Evolutionary conservation across 345 rosid species (phyloP).

Genomic region (Passiflora organensis): DNA sequence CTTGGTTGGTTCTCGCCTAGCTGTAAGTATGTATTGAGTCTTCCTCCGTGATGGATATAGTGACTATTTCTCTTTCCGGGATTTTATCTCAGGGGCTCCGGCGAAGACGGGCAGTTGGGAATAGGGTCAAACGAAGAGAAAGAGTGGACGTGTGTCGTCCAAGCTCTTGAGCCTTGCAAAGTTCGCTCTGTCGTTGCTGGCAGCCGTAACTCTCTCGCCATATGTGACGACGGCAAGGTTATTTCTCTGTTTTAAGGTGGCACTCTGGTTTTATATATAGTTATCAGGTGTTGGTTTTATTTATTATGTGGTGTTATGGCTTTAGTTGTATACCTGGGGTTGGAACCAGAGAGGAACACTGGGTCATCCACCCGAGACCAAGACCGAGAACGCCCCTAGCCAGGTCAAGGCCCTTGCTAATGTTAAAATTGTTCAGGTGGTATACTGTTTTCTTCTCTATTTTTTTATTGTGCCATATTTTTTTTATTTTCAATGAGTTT

Average conservation of each 20-base stretch:
- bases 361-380: conserved; percentile 88
- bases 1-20: background rate
- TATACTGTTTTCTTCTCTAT: background rate
- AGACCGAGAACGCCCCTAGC: conserved; percentile 82
- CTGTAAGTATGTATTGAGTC: too few relatives aligned
- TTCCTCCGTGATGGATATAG: too few relatives aligned
- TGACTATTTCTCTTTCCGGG: background rate
- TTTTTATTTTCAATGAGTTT: background rate
- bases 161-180: conserved; percentile 55
- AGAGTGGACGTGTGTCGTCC: conserved; percentile 66
- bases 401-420: conserved; percentile 40
- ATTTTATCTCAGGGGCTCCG: conserved; percentile 55
- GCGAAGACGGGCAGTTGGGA: conserved; percentile 97
- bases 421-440: conserved; percentile 84
- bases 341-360: conserved; percentile 99
- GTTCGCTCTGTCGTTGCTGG: conserved; percentile 93
- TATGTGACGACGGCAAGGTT: conserved; percentile 94
- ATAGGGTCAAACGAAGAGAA: conserved; percentile 75
- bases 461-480: too few relatives aligned
- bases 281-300: conserved; percentile 1
- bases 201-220: conserved; percentile 97
- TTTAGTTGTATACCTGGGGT: conserved; percentile 97
- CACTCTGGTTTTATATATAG: conserved; percentile 4
- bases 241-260: background rate
- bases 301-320: background rate